Base-by-base conservation (phyloP, 2,329 filamentous ascomycete genomes). In the Aspergillus novoparasiticus region DNA sequence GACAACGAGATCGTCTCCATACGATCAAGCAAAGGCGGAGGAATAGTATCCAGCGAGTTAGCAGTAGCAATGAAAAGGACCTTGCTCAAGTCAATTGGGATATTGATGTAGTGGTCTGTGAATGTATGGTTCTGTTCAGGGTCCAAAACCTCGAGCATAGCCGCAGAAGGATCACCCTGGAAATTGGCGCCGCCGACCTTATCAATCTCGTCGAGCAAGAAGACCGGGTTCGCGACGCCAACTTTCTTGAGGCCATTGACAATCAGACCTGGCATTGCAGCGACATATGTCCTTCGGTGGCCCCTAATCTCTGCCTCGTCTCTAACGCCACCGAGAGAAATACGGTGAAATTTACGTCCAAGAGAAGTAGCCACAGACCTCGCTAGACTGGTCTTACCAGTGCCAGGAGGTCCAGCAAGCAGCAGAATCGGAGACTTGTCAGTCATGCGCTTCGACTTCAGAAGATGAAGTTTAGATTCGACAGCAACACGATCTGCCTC, bases 261-360 rank as follows among this genome's bases (percentile, higher is more conserved):
- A 63, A 99, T 91, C 60, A 98, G 84, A 59, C 95, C 95, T 11
- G 95, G 95, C 94, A 99, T 97, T n/a, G 95, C 95, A 26, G 95
- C 95, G 63, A 99, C 95, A 74, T 99, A 99, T 0, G 95, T 99
- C 70, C 95, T 86, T 61, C 95, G 87, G 78, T 99, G 95, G 11
- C 95, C 95, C 64, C 95, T 88, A 64, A 99, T 98, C 80, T 99
- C 95, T 19, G 95, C 95, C 78, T 99, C 95, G 72, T 99, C 95
- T 60, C 95, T 86, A 3, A 99, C 94, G 70, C 95, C 95, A 64
- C 95, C 95, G 4, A 99, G 88, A 4, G 95, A 98, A 71, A 99
- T 97, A 53, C 95, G 89, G 78, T 99, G 94, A 78, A 99, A 99
- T 77, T 97, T 96, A 67, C 95, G 89, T 19, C 94, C 94, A 12